These are phyloP conservation scores for Suillus luteus DNA, from an alignment of 768 basidiomycete genomes.

Conservation along the genomic window DNA sequence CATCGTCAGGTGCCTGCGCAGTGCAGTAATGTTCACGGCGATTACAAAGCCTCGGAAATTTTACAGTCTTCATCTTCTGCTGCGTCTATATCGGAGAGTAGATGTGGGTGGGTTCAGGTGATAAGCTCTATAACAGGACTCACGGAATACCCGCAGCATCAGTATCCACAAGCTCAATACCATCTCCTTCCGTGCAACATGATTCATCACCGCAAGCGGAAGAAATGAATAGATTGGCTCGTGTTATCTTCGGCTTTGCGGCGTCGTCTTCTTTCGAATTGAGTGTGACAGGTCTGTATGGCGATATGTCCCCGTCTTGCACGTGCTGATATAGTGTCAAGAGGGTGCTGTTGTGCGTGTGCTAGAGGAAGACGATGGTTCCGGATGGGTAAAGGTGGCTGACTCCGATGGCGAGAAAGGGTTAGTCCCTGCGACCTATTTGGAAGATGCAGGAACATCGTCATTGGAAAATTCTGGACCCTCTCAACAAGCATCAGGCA, in stretches of 20 bases:
- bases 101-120: slow-evolving; percentile 18
- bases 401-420: slow-evolving; percentile 62
- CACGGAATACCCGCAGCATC: slow-evolving; percentile 10
- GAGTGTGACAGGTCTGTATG: slow-evolving; percentile 54
- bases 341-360: slow-evolving; percentile 68
- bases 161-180: slow-evolving; percentile 36
- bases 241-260: slow-evolving; percentile 73
- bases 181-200: slow-evolving; percentile 59
- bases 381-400: slow-evolving; percentile 81
- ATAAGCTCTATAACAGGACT: slow-evolving; percentile 11
- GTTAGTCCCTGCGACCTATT: slow-evolving; percentile 84
- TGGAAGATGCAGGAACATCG: slow-evolving; percentile 44
- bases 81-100: slow-evolving; percentile 34
- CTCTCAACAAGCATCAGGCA: slow-evolving; percentile 36
- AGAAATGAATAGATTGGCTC: slow-evolving; percentile 53
- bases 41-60: slow-evolving; percentile 27
- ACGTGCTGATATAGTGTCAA: slow-evolving; percentile 30
- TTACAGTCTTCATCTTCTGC: slow-evolving; percentile 32
- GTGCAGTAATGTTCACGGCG: slow-evolving; percentile 43
- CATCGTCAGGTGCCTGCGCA: slow-evolving; percentile 67
- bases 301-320: slow-evolving; percentile 15
- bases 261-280: slow-evolving; percentile 81
- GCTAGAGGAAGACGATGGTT: slow-evolving; percentile 81
- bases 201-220: slow-evolving; percentile 39
- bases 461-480: slow-evolving; percentile 9